These are phyloP conservation scores for Podospora pseudoanserina DNA, from an alignment of 495 filamentous ascomycete genomes.

Conservation along the genomic window DNA sequence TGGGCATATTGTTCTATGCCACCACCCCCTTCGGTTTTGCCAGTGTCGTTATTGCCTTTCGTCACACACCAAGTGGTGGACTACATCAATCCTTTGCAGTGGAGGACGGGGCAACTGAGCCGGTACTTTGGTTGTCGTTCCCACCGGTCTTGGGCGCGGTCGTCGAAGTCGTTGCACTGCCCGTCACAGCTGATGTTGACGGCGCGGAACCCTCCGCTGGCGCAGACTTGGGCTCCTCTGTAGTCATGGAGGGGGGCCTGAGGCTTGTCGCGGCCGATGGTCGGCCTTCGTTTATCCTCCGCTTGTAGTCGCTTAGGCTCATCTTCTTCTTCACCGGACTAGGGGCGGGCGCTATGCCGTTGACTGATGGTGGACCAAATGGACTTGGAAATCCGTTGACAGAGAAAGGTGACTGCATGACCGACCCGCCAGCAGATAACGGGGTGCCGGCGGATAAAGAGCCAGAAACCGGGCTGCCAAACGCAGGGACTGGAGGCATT, in stretches of 20 bases:
- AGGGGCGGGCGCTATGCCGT: slow-evolving; percentile 46
- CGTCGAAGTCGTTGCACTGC: slow-evolving; percentile 26
- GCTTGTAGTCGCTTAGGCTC: slow-evolving; percentile 69
- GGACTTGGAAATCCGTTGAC: slow-evolving; percentile 32
- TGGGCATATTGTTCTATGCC: slow-evolving; percentile 15
- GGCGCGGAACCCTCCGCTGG: slow-evolving; percentile 14
- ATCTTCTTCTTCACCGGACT: slow-evolving; percentile 68
- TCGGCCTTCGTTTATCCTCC: slow-evolving; percentile 46
- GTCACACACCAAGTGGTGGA: neutral
- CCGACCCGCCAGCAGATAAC: slow-evolving; percentile 40
- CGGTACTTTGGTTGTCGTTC: neutral
- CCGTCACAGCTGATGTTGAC: slow-evolving; percentile 28
- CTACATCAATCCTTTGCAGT: neutral
- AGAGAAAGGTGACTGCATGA: slow-evolving; percentile 53
- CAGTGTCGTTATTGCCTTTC: neutral
- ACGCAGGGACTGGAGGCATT: slow-evolving; percentile 45
- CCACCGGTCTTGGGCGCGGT: neutral
- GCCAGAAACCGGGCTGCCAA: slow-evolving; percentile 29
- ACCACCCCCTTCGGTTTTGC: neutral
- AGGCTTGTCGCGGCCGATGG: slow-evolving; percentile 35
- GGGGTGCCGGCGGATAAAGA: slow-evolving; percentile 41
- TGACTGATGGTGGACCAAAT: slow-evolving; percentile 44
- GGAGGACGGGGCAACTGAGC: neutral
- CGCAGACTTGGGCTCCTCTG: slow-evolving; percentile 44
- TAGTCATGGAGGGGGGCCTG: slow-evolving; percentile 29